Conservation (phyloP, 2,329 filamentous ascomycete genomes). For the Magnaporthales sp. region DNA sequence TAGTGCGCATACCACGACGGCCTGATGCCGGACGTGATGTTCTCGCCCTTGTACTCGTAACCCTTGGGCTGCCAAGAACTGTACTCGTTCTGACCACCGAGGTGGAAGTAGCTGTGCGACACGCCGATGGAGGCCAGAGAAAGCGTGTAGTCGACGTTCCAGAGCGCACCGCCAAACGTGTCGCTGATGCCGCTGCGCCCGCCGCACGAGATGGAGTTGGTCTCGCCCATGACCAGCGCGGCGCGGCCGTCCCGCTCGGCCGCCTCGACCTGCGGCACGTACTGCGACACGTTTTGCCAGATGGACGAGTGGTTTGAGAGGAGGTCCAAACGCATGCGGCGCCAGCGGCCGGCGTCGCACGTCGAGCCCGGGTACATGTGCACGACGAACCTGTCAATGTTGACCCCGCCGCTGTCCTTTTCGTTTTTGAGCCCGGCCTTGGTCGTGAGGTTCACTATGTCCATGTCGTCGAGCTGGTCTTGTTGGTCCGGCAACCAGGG, state of each 20-base stretch:
- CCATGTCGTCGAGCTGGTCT: slow-evolving; percentile 24
- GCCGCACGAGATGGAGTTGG: slow-evolving; percentile 31
- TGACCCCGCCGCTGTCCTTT: slow-evolving; percentile 16
- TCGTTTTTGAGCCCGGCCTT: slow-evolving; percentile 6
- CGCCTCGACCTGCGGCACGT: slow-evolving; percentile 23
- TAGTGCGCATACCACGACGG: slow-evolving; percentile 25
- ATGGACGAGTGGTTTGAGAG: slow-evolving; percentile 22
- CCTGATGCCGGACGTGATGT: slow-evolving; percentile 19
- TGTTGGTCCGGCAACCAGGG: slow-evolving; percentile 27
- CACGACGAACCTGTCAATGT: slow-evolving; percentile 16
- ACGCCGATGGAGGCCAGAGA: slow-evolving; percentile 8
- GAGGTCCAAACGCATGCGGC: slow-evolving; percentile 27
- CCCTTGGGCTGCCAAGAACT: slow-evolving; percentile 13
- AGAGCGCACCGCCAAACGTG: slow-evolving; percentile 39
- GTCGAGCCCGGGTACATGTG: slow-evolving; percentile 7
- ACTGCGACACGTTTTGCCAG: slow-evolving; percentile 6
- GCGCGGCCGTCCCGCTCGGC: slow-evolving; percentile 25
- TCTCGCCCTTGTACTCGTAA: slow-evolving; percentile 22
- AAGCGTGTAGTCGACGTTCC: slow-evolving; percentile 32
- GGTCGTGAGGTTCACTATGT: slow-evolving; percentile 22
- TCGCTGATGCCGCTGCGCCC: slow-evolving; percentile 31
- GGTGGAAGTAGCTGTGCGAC: slow-evolving; percentile 10
- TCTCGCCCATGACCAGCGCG: slow-evolving; percentile 35
- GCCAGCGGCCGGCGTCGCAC: slow-evolving; percentile 14
- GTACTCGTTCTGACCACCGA: slow-evolving; percentile 15